A percentile compares a stretch with the other conserved stretches of the same genome.
phyloP scores from a whole-genome alignment of 2,329 filamentous ascomycete genomes.

The Lojkania enalia region DNA sequence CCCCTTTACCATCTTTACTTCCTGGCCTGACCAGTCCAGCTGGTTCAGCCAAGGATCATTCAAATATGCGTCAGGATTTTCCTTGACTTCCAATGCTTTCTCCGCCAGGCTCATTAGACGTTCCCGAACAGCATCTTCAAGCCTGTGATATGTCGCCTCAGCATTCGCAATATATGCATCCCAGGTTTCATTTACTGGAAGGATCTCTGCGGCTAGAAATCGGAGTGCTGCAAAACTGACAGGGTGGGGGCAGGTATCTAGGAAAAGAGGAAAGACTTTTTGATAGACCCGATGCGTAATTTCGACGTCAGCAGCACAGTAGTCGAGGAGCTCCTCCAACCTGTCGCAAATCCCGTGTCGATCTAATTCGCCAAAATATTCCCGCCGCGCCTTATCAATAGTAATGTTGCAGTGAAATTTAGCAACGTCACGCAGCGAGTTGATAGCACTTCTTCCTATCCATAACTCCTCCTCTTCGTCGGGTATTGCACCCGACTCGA shows the following conservation, averaged over 20 bases:
- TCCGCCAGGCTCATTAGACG: constrained; percentile 74
- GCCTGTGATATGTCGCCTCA: constrained; percentile 78
- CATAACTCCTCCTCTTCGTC: constrained; percentile 94
- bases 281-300: constrained; percentile 94
- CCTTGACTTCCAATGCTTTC: constrained; percentile 75
- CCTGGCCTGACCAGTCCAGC: constrained; percentile 93
- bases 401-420: constrained; percentile 92
- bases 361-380: constrained; percentile 84
- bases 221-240: constrained; percentile 94
- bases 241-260: constrained; percentile 89
- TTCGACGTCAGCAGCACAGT: constrained; percentile 91
- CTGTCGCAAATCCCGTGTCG: constrained; percentile 69
- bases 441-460: constrained; percentile 92
- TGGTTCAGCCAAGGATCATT: constrained; percentile 90
- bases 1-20: constrained; percentile 86
- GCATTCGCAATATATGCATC: constrained; percentile 80
- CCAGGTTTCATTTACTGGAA: constrained; percentile 90
- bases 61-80: constrained; percentile 67
- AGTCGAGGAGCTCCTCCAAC: constrained; percentile 83
- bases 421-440: constrained; percentile 92
- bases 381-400: constrained; percentile 85
- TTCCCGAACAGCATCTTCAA: constrained; percentile 77
- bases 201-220: constrained; percentile 89
- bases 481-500: constrained; percentile 67
- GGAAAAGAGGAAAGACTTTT: constrained; percentile 87